phyloP scores from a whole-genome alignment of 2,329 filamentous ascomycete species.

The Rhynchosporium agropyri region DNA sequence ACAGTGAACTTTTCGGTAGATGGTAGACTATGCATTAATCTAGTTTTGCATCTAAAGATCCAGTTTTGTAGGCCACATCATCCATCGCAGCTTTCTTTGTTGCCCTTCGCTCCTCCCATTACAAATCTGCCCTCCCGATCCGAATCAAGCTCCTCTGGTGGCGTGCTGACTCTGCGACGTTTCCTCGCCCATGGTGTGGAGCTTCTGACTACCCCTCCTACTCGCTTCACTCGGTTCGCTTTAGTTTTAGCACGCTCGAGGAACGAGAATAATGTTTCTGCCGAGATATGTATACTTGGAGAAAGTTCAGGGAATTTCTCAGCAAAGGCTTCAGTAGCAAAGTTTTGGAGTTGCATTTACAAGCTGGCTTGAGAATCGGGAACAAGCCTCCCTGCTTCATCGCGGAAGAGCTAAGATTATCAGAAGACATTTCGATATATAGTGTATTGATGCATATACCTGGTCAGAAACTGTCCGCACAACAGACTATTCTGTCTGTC shows the following conservation, averaged over 20 bases:
- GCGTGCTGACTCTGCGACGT: constrained; percentile 30
- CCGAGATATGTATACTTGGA: constrained; percentile 25
- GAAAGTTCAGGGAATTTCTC: constrained; percentile 25
- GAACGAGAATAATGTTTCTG: constrained; percentile 23
- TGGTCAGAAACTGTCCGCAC: too few species aligned
- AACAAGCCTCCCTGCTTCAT: constrained; percentile 27
- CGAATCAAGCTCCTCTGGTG: constrained; percentile 31
- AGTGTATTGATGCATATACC: too few species aligned
- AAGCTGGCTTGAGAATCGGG: constrained; percentile 26
- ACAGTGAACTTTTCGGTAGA: too few species aligned
- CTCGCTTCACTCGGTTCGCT: constrained; percentile 29
- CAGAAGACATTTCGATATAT: constrained; percentile 3
- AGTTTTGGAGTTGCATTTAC: constrained; percentile 23
- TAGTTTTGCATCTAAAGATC: constrained; percentile 24
- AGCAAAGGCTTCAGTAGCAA: constrained; percentile 26
- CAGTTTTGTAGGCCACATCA: constrained; percentile 29
- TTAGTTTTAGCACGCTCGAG: constrained; percentile 26
- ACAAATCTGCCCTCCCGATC: constrained; percentile 31
- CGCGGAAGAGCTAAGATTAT: constrained; percentile 28
- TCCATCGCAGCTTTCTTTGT: constrained; percentile 29
- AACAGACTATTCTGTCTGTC: too few species aligned
- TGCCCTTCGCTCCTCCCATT: constrained; percentile 21
- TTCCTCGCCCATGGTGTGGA: constrained; percentile 29
- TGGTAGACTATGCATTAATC: constrained; percentile 12
- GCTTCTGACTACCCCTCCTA: constrained; percentile 22